Percentiles rank a stretch among this genome's conserved stretches.
phyloP scores from a whole-genome alignment of 441 rosid genomes.

The Bocquillonia castaneifolia region DNA sequence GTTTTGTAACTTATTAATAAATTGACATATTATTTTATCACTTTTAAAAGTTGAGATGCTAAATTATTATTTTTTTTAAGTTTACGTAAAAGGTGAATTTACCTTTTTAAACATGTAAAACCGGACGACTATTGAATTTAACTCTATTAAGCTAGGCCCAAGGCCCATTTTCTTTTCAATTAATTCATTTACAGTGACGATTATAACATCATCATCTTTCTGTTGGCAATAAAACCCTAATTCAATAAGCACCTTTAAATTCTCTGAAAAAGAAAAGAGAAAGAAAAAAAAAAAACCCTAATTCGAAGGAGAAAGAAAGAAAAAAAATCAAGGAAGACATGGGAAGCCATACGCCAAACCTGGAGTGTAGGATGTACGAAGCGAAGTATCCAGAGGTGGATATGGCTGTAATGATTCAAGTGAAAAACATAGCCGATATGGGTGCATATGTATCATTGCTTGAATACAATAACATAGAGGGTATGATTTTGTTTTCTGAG shows the following conservation, averaged over 20 bases:
- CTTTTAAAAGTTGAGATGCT: no score
- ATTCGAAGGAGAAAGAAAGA: not conserved
- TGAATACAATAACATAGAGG: constrained; percentile 96
- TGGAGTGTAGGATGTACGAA: constrained; percentile 97
- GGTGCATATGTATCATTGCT: constrained; percentile 91
- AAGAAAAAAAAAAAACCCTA: not conserved
- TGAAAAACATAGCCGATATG: constrained; percentile 93
- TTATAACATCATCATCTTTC: no score
- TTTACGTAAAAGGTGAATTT: no score
- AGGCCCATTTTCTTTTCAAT: no score
- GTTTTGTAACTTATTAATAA: no score
- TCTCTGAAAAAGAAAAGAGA: not conserved
- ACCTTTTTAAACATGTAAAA: no score
- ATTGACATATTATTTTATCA: no score
- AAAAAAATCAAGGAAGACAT: constrained; percentile 21
- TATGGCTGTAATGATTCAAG: constrained; percentile 98
- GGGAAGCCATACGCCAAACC: constrained; percentile 56
- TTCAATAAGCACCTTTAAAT: not conserved
- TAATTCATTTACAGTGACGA: no score
- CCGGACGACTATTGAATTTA: no score
- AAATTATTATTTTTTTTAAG: no score
- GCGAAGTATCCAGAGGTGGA: constrained; percentile 87
- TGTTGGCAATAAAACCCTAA: not conserved
- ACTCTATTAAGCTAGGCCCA: no score
- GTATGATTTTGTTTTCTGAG: constrained; percentile 96